phyloP scores from a whole-genome alignment of 2,329 filamentous ascomycete species.

The Aspergillus phoenicis region DNA sequence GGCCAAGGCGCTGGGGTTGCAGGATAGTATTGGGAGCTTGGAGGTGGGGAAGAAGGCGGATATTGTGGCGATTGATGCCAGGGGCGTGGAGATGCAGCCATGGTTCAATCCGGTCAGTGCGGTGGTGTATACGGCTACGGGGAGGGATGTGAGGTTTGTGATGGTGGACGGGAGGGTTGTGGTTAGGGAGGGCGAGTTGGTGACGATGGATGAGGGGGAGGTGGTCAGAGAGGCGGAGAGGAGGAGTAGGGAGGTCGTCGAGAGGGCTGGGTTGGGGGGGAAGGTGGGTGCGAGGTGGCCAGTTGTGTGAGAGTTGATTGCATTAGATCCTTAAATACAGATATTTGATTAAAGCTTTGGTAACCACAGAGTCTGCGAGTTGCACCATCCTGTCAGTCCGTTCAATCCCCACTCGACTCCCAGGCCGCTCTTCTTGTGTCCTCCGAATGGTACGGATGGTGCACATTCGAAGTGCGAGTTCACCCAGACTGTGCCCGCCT shows the following conservation, averaged over 20 bases:
- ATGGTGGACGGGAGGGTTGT: conserved; percentile 48
- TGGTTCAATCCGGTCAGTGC: conserved; percentile 46
- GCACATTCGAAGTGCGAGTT: conserved; percentile 48
- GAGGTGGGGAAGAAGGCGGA: conserved; percentile 49
- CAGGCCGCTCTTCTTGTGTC: conserved; percentile 56
- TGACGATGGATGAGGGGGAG: conserved; percentile 45
- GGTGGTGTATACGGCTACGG: conserved; percentile 49
- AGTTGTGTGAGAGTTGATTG: neutral
- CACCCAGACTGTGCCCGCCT: conserved; percentile 64
- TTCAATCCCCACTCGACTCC: conserved; percentile 51
- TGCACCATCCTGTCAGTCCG: conserved; percentile 47
- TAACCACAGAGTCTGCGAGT: conserved; percentile 39
- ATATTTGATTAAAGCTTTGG: conserved; percentile 16
- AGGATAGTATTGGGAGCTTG: conserved; percentile 42
- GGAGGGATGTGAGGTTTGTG: conserved; percentile 49
- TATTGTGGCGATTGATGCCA: conserved; percentile 39
- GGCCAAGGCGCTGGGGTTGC: conserved; percentile 51
- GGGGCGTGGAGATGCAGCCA: conserved; percentile 40
- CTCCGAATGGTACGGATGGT: conserved; percentile 48
- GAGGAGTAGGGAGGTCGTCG: conserved; percentile 41
- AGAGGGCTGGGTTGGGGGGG: conserved; percentile 39
- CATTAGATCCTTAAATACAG: neutral
- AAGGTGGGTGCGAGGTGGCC: conserved; percentile 27
- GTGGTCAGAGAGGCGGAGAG: conserved; percentile 43
- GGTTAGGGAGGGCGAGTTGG: conserved; percentile 39